Conservation (phyloP, 495 filamentous ascomycete genomes). For the Tuber magnatum region DNA sequence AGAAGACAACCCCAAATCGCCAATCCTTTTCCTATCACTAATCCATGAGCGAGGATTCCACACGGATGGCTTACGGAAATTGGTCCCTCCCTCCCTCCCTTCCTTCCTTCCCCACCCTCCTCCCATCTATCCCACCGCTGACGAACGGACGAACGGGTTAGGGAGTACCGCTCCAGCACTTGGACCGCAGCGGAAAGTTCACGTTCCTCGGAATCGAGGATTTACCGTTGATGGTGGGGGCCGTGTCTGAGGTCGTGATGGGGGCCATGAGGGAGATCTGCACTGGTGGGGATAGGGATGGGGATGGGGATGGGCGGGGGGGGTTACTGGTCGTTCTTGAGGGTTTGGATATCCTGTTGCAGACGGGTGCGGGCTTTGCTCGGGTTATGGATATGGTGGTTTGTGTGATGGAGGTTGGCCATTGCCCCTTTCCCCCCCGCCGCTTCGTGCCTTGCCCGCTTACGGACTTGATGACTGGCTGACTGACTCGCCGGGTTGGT, state of each 20-base stretch:
- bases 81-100: background rate
- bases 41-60: background rate
- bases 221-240: background rate
- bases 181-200: background rate
- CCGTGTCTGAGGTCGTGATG: background rate
- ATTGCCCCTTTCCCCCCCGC: background rate
- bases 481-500: slow-evolving; percentile 22
- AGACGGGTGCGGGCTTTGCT: slow-evolving; percentile 43
- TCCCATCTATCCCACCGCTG: background rate
- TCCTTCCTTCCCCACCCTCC: background rate
- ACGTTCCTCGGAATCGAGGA: background rate
- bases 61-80: background rate
- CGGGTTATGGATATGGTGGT: slow-evolving; percentile 47
- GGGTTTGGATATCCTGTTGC: slow-evolving; percentile 52
- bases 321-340: slow-evolving; percentile 50
- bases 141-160: background rate
- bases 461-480: no score
- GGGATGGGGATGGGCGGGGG: slow-evolving; percentile 26
- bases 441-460: no score
- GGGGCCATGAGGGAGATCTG: slow-evolving; percentile 15
- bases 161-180: background rate
- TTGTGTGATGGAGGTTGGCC: slow-evolving; percentile 51
- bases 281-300: no score
- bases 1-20: background rate
- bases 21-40: background rate